These are phyloP conservation scores for Calonectria pseudoturangicola DNA, from an alignment of 2,329 filamentous ascomycete species.

Conservation along the genomic window DNA sequence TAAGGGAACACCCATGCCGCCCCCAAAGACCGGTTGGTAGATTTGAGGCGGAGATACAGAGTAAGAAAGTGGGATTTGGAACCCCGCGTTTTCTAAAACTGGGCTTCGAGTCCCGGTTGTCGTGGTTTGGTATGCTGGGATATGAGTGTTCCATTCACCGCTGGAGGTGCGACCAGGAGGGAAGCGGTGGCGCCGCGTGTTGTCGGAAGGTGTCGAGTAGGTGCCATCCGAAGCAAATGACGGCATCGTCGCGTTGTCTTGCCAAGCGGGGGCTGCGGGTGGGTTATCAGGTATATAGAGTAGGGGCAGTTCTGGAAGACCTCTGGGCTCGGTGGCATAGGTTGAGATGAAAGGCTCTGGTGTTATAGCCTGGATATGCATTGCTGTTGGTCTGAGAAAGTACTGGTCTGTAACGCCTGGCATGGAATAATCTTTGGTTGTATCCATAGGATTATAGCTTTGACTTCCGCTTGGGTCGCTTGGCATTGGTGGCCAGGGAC, in stretches of 20 bases:
- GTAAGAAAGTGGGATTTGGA: constrained; percentile 56
- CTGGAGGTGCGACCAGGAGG: constrained; percentile 53
- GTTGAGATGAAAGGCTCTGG: constrained; percentile 41
- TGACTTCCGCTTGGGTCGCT: constrained; percentile 35
- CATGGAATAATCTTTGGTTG: constrained; percentile 49
- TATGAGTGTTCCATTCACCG: constrained; percentile 58
- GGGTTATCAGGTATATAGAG: constrained; percentile 51
- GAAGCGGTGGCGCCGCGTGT: constrained; percentile 53
- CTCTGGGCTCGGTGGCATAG: constrained; percentile 51
- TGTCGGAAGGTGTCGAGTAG: constrained; percentile 68
- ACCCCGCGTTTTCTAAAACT: constrained; percentile 48
- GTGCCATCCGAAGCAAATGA: constrained; percentile 69
- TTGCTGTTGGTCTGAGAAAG: constrained; percentile 43
- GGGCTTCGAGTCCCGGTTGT: constrained; percentile 46
- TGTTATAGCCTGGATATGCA: constrained; percentile 45
- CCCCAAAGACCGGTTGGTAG: constrained; percentile 60
- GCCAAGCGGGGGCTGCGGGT: constrained; percentile 53
- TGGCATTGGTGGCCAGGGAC: constrained; percentile 51
- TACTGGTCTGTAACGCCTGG: constrained; percentile 49
- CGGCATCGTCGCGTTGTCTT: constrained; percentile 64
- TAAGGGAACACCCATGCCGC: constrained; percentile 56
- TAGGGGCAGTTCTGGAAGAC: constrained; percentile 47
- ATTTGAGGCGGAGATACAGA: constrained; percentile 55
- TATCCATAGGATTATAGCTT: constrained; percentile 43
- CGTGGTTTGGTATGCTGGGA: constrained; percentile 53